Evolutionary conservation across 768 basidiomycete genomes (phyloP), one percentile per base, ranked within the genome.

Genomic region (Termitomyces sp.): DNA sequence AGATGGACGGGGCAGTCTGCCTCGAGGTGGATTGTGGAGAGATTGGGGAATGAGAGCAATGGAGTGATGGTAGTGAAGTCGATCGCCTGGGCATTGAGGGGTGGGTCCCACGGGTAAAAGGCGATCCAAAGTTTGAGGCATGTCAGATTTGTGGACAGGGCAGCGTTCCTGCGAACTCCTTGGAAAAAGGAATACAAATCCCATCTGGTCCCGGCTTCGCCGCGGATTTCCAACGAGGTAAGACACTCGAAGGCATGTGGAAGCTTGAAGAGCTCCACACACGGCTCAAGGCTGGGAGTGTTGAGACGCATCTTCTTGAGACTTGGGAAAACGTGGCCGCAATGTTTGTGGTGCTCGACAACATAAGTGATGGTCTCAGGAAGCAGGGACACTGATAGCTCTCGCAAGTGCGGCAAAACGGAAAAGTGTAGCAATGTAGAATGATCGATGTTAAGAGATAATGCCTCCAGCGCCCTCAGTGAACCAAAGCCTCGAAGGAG

Each of bases 381-480:
- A 50, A 23, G 38, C 41, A 56, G 8, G 33, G 55, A 56, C 3
- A 56, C 38, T 12, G 55, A 26, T 23, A 56, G 17, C 26, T 50
- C 48, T 26, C 43, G 19, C 5, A 56, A 42, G n/a, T 50, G 17
- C 23, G 55, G 49, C 31, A 56, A 30, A 44, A 17, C 31, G 5
- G 55, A 50, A 10, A 56, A 50, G 33, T 50, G 55, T 17, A 38
- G 10, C 4, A 56, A 37, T 19, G 55, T 50, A 19, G 42, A 14
- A 43, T 37, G 35, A n/a, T 56, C 55, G 31, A 56, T 43, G 19
- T 56, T 30, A 14, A 56, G 48, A 56, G 55, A 56, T 17, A 50
- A 28, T 30, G 55, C 49, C 15, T 50, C 41, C n/a, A 56, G 35
- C 14, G 50, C 55, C 30, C 33, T 56, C 31, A 56, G 42, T 2